A percentile compares a stretch with the other conserved stretches of the same genome.
Evolutionary conservation across 2,329 filamentous ascomycete genomes (phyloP).

Genomic region (Aquanectria penicillioides): DNA sequence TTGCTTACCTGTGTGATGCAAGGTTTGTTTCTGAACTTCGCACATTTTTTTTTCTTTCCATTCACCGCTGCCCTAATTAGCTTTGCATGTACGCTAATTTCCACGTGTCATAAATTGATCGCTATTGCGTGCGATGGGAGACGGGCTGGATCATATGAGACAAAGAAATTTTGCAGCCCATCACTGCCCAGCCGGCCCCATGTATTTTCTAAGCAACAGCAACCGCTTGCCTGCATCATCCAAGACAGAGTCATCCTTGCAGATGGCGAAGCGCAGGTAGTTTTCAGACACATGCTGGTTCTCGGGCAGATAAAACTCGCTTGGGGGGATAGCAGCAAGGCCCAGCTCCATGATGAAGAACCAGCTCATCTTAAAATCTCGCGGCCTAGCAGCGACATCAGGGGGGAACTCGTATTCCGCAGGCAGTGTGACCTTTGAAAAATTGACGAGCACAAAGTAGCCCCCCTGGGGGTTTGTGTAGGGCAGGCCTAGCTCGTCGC

Average conservation of each 20-base stretch:
- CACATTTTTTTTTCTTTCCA: too few relatives aligned
- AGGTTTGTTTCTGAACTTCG: too few relatives aligned
- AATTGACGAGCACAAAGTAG: constrained; percentile 95
- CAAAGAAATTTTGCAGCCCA: too few relatives aligned
- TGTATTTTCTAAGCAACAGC: too few relatives aligned
- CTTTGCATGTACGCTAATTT: too few relatives aligned
- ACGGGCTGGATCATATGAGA: too few relatives aligned
- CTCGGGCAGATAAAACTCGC: constrained; percentile 87
- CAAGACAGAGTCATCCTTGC: constrained; percentile 85
- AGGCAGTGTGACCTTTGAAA: constrained; percentile 72
- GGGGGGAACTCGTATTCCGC: neutral
- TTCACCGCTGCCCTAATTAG: too few relatives aligned
- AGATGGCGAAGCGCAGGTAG: constrained; percentile 91
- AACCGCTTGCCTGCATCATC: too few relatives aligned
- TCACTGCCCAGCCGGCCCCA: too few relatives aligned
- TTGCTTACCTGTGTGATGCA: too few relatives aligned
- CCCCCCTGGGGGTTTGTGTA: constrained; percentile 94
- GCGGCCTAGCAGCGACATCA: constrained; percentile 62
- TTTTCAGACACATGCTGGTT: constrained; percentile 85
- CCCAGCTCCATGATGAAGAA: constrained; percentile 95
- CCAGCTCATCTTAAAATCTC: constrained; percentile 92
- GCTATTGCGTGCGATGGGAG: too few relatives aligned
- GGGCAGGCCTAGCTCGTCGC: constrained; percentile 76
- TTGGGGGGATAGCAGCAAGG: constrained; percentile 89
- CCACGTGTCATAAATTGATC: too few relatives aligned